Conservation (phyloP, 352 stramenopile species). For the Phytophthora aleatoria region DNA sequence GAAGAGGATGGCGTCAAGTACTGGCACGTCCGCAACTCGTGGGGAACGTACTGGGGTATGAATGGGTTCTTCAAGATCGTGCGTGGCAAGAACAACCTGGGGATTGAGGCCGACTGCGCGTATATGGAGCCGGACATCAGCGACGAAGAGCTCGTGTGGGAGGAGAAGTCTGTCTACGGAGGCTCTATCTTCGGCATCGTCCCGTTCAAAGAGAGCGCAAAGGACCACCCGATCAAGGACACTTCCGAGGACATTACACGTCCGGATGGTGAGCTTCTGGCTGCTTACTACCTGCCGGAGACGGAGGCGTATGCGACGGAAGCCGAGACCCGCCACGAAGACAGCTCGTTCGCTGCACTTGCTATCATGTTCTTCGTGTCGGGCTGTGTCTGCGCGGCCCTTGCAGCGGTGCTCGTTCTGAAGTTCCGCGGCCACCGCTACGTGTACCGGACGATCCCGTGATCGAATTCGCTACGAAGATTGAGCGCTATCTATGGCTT, state of each 20-base stretch:
- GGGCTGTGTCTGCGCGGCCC: constrained; percentile 53
- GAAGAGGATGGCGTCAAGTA: constrained; percentile 92
- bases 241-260: constrained; percentile 81
- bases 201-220: constrained; percentile 67
- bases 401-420: constrained; percentile 47
- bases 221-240: constrained; percentile 91
- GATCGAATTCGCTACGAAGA: neutral
- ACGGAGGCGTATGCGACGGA: constrained; percentile 18
- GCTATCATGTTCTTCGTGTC: constrained; percentile 64
- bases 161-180: constrained; percentile 75
- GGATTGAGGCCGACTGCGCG: constrained; percentile 90
- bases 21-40: constrained; percentile 97
- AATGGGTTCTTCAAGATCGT: constrained; percentile 97
- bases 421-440: constrained; percentile 57
- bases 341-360: constrained; percentile 34
- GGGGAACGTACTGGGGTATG: constrained; percentile 96
- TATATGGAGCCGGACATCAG: constrained; percentile 88
- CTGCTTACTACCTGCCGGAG: constrained; percentile 19
- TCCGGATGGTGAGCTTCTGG: constrained; percentile 28
- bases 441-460: constrained; percentile 60
- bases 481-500: neutral
- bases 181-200: constrained; percentile 83
- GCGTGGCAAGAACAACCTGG: constrained; percentile 91
- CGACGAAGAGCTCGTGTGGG: constrained; percentile 83
- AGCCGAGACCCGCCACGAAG: constrained; percentile 6